A percentile compares a stretch with the other conserved stretches of the same genome.
These are phyloP conservation scores for Corchorus capsularis DNA, from an alignment of 345 rosid genomes.

Conservation along the genomic window DNA sequence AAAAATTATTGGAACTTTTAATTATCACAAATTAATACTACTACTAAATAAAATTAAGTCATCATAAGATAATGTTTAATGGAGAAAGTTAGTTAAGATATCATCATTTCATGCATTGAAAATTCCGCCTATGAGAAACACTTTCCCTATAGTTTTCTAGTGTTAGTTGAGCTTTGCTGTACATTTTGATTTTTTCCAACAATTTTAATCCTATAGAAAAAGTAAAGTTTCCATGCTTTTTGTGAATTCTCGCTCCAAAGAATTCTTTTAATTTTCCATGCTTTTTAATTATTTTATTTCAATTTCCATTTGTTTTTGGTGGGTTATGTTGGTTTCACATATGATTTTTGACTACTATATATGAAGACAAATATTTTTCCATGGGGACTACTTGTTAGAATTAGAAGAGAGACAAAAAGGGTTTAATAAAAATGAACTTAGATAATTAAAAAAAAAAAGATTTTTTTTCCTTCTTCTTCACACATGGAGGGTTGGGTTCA, in stretches of 20 bases:
- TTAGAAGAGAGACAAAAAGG: neutral
- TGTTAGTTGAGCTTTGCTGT: neutral
- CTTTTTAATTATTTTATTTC: neutral
- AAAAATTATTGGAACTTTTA: neutral
- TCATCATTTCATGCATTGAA: conserved; percentile 9
- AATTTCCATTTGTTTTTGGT: neutral
- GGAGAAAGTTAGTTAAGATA: conserved; percentile 5
- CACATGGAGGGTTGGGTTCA: neutral
- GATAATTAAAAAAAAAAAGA: neutral
- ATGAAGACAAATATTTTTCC: neutral
- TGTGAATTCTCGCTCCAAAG: neutral
- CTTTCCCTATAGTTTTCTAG: neutral
- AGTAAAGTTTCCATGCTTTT: neutral
- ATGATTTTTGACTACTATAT: neutral
- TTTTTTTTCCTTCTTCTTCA: neutral
- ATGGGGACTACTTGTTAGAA: neutral
- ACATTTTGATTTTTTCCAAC: neutral
- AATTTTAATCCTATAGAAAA: neutral
- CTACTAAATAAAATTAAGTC: neutral
- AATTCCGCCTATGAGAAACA: neutral
- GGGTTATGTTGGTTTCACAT: neutral
- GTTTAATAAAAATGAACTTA: neutral
- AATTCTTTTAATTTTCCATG: neutral
- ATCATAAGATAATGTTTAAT: neutral
- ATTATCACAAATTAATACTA: too few species aligned